Evolutionary conservation across 805 yeast genomes (phyloP).

Genomic region (Ogataea pilisensis): DNA sequence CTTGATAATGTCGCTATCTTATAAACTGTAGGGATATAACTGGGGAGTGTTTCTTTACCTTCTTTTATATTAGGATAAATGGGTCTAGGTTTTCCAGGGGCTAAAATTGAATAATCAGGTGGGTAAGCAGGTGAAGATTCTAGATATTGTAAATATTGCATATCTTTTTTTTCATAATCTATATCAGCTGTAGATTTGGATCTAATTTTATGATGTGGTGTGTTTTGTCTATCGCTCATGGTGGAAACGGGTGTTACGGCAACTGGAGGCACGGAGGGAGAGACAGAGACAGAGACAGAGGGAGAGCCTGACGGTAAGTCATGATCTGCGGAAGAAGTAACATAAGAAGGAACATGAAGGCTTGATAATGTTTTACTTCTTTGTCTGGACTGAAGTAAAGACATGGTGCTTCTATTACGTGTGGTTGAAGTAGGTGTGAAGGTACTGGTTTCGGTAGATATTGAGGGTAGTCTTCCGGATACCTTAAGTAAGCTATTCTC

Average conservation of each 20-base stretch:
- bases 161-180: neutral
- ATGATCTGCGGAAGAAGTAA: no score
- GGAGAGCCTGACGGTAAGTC: no score
- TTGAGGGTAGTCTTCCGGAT: neutral
- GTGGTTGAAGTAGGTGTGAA: neutral
- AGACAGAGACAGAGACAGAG: no score
- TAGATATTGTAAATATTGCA: constrained; percentile 20
- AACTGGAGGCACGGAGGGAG: no score
- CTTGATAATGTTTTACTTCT: neutral
- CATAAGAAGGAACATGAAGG: no score
- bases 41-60: constrained; percentile 50
- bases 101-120: constrained; percentile 33
- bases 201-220: neutral
- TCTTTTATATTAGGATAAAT: constrained; percentile 26
- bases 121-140: constrained; percentile 39
- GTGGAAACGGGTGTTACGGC: no score
- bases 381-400: neutral
- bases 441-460: neutral
- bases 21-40: constrained; percentile 61
- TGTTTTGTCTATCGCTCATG: no score
- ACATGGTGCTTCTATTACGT: neutral
- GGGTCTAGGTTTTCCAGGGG: constrained; percentile 35
- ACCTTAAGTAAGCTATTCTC: constrained; percentile 1
- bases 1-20: constrained; percentile 53
- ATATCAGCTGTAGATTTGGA: constrained; percentile 4